phyloP scores from a whole-genome alignment of 1,284 basidiomycete genomes.

The Lignosus rhinocerotis region DNA sequence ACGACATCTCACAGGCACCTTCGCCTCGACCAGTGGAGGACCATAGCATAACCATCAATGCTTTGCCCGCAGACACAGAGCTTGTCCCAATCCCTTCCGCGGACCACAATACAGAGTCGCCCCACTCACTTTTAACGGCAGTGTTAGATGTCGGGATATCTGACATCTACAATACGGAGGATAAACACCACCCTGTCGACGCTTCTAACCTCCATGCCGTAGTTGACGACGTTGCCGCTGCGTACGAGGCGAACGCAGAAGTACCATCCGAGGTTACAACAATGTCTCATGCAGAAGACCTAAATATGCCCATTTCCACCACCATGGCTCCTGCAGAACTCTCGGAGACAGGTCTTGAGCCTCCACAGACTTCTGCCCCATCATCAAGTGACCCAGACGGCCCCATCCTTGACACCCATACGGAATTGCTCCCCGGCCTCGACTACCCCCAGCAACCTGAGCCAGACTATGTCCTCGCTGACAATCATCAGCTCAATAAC shows the following conservation, averaged over 20 bases:
- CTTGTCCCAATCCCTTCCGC: constrained; percentile 12
- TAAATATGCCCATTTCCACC: neutral
- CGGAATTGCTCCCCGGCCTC: neutral
- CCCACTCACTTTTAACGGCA: neutral
- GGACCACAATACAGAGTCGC: neutral
- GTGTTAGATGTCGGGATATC: neutral
- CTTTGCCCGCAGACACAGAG: neutral
- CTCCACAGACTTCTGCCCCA: neutral
- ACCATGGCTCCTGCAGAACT: neutral
- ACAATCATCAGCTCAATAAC: too few relatives aligned
- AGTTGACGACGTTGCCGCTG: neutral
- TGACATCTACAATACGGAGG: neutral
- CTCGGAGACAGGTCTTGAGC: neutral
- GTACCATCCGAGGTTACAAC: constrained; percentile 12
- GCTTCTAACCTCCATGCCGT: constrained; percentile 4
- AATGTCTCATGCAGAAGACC: neutral
- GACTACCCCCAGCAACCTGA: neutral
- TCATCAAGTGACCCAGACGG: neutral
- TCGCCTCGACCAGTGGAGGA: constrained; percentile 29
- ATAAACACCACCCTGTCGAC: constrained; percentile 13
- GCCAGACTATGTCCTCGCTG: neutral
- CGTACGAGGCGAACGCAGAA: neutral
- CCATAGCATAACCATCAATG: neutral
- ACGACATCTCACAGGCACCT: constrained; percentile 47
- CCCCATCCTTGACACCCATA: neutral